phyloP scores from a whole-genome alignment of 352 stramenopile genomes.

The Globisporangium megalacanthum region DNA sequence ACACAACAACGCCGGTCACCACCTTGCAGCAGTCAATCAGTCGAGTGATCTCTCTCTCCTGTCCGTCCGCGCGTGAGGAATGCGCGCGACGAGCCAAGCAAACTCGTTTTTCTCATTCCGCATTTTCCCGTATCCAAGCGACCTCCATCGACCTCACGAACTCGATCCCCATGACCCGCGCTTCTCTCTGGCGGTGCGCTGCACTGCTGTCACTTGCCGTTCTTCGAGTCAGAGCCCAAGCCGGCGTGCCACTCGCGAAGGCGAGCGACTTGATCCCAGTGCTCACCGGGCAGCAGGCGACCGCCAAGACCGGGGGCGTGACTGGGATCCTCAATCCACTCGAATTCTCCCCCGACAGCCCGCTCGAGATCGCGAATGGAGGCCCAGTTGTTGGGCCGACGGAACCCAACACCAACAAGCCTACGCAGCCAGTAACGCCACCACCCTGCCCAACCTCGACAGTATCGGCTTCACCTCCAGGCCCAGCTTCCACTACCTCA shows the following conservation, averaged over 20 bases:
- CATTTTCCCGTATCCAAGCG: conserved; percentile 7
- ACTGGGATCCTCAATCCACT: not conserved
- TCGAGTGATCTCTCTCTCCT: too few relatives aligned
- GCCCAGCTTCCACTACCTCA: too few relatives aligned
- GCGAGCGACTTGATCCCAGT: conserved; percentile 1
- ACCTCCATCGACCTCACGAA: not conserved
- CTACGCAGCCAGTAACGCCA: not conserved
- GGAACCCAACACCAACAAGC: not conserved
- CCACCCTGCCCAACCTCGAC: too few relatives aligned
- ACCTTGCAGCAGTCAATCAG: too few relatives aligned
- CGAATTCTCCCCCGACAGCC: conserved; percentile 5
- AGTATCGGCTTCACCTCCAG: too few relatives aligned
- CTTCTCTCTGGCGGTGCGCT: not conserved
- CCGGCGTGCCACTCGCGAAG: not conserved
- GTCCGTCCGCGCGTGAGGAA: not conserved
- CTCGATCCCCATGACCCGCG: not conserved
- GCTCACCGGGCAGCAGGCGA: not conserved
- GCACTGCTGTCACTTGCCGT: not conserved
- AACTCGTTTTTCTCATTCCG: conserved; percentile 7
- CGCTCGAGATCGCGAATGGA: too few relatives aligned
- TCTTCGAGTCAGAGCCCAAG: not conserved
- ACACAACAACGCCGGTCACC: too few relatives aligned
- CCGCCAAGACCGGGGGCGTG: not conserved
- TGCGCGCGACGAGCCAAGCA: not conserved
- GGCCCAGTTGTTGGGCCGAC: too few relatives aligned